phyloP scores from a whole-genome alignment of 768 basidiomycete species.

The Hygrophorus pudorinus region DNA sequence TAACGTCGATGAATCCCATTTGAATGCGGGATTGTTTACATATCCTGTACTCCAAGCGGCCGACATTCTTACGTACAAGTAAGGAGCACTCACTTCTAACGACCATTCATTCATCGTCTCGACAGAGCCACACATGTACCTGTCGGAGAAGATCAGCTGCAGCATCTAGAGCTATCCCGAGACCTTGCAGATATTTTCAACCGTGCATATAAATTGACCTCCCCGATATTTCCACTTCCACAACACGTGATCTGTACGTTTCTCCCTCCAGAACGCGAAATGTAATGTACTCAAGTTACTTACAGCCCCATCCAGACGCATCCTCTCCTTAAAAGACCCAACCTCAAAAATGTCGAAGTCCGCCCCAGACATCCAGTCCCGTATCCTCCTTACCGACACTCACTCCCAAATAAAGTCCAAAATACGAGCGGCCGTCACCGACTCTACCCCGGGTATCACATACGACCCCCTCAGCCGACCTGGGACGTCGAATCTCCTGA shows the following conservation, averaged over 20 bases:
- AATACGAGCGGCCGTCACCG: constrained; percentile 76
- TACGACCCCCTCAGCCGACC: constrained; percentile 78
- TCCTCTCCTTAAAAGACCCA: constrained; percentile 82
- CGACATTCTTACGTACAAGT: constrained; percentile 84
- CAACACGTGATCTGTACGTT: constrained; percentile 63
- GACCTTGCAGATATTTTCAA: constrained; percentile 84
- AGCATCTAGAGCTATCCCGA: constrained; percentile 84
- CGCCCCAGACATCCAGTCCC: constrained; percentile 62
- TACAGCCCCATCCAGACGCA: constrained; percentile 67
- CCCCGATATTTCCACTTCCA: constrained; percentile 63
- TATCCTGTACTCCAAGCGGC: constrained; percentile 93
- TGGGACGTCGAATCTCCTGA: constrained; percentile 73
- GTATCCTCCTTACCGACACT: constrained; percentile 80
- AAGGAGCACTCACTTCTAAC: constrained; percentile 10
- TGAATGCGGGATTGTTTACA: constrained; percentile 81
- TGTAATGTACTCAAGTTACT: not conserved
- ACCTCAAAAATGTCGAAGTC: constrained; percentile 95
- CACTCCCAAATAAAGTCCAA: constrained; percentile 52
- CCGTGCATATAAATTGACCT: constrained; percentile 38
- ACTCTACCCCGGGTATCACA: constrained; percentile 63
- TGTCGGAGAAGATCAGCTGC: constrained; percentile 92
- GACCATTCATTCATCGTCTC: not conserved
- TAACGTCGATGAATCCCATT: constrained; percentile 70
- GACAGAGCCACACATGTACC: constrained; percentile 84
- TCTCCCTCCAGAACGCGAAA: not conserved